Evolutionary conservation across 2,329 filamentous ascomycete genomes (phyloP).

Genomic region (Alternaria brassicicola): DNA sequence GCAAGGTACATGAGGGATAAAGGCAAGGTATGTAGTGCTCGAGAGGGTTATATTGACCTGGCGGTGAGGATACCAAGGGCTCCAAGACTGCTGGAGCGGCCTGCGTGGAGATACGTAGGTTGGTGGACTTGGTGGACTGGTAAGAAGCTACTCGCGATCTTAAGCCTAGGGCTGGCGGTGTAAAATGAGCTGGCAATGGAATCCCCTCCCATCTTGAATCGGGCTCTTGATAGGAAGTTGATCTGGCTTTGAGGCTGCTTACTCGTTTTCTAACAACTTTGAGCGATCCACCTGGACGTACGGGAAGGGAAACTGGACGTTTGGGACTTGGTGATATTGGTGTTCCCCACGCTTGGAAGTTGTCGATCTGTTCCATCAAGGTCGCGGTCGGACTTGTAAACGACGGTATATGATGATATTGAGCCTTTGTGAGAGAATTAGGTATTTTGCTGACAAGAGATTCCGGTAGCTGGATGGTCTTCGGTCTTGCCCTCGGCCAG

Average conservation of each 20-base stretch:
- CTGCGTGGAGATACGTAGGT: slow-evolving; percentile 17
- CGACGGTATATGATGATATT: slow-evolving; percentile 9
- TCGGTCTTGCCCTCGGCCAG: slow-evolving; percentile 5
- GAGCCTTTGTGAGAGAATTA: slow-evolving; percentile 9
- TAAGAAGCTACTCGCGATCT: slow-evolving; percentile 28
- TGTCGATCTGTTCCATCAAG: slow-evolving; percentile 10
- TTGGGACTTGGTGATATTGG: slow-evolving; percentile 7
- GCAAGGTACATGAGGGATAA: slow-evolving; percentile 27
- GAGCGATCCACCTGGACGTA: slow-evolving; percentile 7
- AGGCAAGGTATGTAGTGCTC: slow-evolving; percentile 42
- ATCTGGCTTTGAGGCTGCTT: slow-evolving; percentile 17
- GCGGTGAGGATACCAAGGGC: slow-evolving; percentile 4
- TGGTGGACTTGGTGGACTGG: slow-evolving; percentile 19
- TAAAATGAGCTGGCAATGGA: slow-evolving; percentile 23
- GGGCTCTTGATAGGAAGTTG: slow-evolving; percentile 13
- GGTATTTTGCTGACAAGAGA: slow-evolving; percentile 12
- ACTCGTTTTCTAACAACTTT: slow-evolving; percentile 8
- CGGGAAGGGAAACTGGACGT: slow-evolving; percentile 11
- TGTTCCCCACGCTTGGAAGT: slow-evolving; percentile 7
- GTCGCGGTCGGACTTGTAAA: slow-evolving; percentile 8
- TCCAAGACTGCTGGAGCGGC: slow-evolving; percentile 23
- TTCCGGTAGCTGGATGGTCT: slow-evolving; percentile 4
- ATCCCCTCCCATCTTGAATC: slow-evolving; percentile 24
- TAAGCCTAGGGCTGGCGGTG: slow-evolving; percentile 15
- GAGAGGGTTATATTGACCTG: slow-evolving; percentile 38